phyloP scores from a whole-genome alignment of 495 filamentous ascomycete genomes.

The Penicillium salamii region DNA sequence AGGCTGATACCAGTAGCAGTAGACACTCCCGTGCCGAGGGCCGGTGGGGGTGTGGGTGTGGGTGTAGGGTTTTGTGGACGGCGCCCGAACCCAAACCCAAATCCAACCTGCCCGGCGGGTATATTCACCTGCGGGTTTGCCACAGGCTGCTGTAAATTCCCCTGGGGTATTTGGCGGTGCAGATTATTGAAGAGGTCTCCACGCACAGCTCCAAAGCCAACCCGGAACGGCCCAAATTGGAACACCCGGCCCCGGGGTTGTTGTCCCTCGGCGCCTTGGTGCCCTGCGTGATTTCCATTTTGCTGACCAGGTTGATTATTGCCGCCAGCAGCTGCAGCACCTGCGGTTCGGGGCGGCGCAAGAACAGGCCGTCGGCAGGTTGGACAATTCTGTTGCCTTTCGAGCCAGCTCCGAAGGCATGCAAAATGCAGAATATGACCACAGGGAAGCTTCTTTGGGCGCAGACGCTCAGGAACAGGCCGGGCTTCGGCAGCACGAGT shows the following conservation, averaged over 20 bases:
- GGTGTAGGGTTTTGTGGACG: slow-evolving; percentile 25
- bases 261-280: slow-evolving; percentile 28
- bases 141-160: slow-evolving; percentile 32
- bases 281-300: slow-evolving; percentile 26
- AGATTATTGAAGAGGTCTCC: slow-evolving; percentile 53
- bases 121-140: slow-evolving; percentile 26
- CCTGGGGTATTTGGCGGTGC: slow-evolving; percentile 47
- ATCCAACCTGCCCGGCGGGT: slow-evolving; percentile 38
- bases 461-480: slow-evolving; percentile 68
- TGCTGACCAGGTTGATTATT: slow-evolving; percentile 31
- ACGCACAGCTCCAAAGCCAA: slow-evolving; percentile 56
- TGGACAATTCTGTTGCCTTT: slow-evolving; percentile 95
- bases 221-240: slow-evolving; percentile 56
- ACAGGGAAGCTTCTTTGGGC: slow-evolving; percentile 94
- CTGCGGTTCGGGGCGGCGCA: slow-evolving; percentile 27
- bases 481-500: slow-evolving; percentile 10
- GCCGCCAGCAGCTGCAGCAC: slow-evolving; percentile 20
- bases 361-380: slow-evolving; percentile 84
- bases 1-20: slow-evolving; percentile 38
- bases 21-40: slow-evolving; percentile 9
- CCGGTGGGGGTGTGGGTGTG: slow-evolving; percentile 12
- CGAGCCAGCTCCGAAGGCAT: slow-evolving; percentile 95
- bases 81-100: slow-evolving; percentile 45
- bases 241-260: slow-evolving; percentile 47
- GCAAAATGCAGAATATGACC: slow-evolving; percentile 93